Evolutionary conservation across 345 rosid species (phyloP), one percentile per base, ranked within the genome.

Genomic region (Populus alba): DNA sequence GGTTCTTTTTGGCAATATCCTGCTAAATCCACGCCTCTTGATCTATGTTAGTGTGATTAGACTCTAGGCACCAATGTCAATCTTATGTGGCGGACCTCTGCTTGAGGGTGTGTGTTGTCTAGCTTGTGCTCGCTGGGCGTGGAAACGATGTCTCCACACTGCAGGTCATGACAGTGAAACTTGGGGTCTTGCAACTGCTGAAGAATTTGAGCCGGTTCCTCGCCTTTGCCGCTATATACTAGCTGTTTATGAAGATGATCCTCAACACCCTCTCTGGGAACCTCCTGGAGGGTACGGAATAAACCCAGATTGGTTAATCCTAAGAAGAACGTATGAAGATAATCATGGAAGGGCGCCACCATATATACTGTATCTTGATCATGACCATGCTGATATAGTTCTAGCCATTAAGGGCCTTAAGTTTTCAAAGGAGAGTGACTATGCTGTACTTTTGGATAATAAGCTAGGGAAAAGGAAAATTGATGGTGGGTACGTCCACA

Each of bases 111-210:
- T 96, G 5, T 94, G 92, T 84, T 96, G 99, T 75, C 88, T 94
- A 63, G 98, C 97, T n/a, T 94, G 99, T 76, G 91, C 95, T 8
- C 97, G 97, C 15, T 96, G 99, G 99, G 97, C 91, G 35, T 96
- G 97, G 90, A 94, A 94, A 84, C 87, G 98, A 22, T 94, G 98
- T 73, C 98, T 94, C 79, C 92, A 92, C 80, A 82, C 95, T 7
- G 97, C 98, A 1, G 97, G 95, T 41, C 98, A 89, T 74, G 98
- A 96, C 81, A 96, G 98, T 75, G 86, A 91, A 85, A 93, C 90
- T 38, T 96, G 98, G 98, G 97, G 97, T 12, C 80, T 90, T 69
- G 97, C 98, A 73, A 86, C 90, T 53, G 85, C 95, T 35, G 94
- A 86, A 45, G 98, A 92, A 76, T 96, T 96, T 63, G 97, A 96